Conservation (phyloP, 345 rosid species). For the Anastatica hierochuntica region DNA sequence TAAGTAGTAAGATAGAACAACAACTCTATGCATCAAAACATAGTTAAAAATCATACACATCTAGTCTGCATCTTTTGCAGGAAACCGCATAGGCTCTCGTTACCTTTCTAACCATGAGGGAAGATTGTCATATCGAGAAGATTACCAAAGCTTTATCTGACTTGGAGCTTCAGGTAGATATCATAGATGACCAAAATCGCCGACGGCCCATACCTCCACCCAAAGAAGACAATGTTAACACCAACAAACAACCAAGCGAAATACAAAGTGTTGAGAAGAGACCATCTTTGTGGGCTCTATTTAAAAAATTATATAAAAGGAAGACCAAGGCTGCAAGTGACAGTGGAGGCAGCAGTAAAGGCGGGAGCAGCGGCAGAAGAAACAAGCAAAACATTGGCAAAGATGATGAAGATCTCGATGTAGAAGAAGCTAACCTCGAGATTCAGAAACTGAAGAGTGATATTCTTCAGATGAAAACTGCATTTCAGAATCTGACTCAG, state of each 20-base stretch:
- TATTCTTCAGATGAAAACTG: slow-evolving; percentile 14
- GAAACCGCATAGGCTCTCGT: not conserved
- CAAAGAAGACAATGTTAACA: not conserved
- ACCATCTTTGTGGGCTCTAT: not conserved
- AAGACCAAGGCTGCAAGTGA: slow-evolving; percentile 9
- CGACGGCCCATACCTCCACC: not conserved
- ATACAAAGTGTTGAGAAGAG: not conserved
- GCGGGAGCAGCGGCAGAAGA: slow-evolving; percentile 3
- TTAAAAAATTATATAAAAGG: not conserved
- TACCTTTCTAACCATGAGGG: slow-evolving; percentile 1
- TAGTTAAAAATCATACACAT: slow-evolving; percentile 1
- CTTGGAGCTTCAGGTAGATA: not conserved
- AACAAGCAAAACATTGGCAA: not conserved
- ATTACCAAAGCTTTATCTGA: not conserved
- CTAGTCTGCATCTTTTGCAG: not conserved
- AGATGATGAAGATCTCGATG: too few species aligned
- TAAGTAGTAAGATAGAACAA: too few species aligned
- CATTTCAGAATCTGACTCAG: not conserved
- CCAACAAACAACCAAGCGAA: not conserved
- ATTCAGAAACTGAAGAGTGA: slow-evolving; percentile 1
- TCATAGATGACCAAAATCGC: too few species aligned
- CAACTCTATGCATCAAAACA: not conserved
- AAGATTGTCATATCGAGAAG: not conserved
- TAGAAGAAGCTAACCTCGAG: not conserved
- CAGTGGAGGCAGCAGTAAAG: slow-evolving; percentile 10